phyloP scores from a whole-genome alignment of 2,329 filamentous ascomycete species.

The Aspergillus hortae region DNA sequence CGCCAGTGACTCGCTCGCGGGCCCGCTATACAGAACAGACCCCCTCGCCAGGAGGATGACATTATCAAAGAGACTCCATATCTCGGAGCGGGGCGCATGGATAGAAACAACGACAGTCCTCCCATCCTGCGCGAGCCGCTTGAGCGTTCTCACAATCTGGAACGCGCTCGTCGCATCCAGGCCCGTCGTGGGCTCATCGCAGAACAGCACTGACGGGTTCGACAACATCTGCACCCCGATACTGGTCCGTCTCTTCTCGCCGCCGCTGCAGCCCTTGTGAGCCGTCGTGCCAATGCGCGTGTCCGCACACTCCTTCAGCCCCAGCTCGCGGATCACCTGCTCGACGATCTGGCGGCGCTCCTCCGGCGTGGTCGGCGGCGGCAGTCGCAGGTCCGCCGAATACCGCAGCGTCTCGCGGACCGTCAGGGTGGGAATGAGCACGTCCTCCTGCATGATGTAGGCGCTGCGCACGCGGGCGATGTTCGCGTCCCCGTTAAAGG shows the following conservation, averaged over 20 bases:
- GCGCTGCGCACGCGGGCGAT: constrained; percentile 47
- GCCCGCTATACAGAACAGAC: constrained; percentile 65
- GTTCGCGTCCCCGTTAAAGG: constrained; percentile 59
- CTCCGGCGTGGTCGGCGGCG: constrained; percentile 56
- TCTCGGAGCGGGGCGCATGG: constrained; percentile 74
- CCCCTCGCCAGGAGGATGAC: constrained; percentile 67
- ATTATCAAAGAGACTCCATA: constrained; percentile 73
- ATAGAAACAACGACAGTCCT: constrained; percentile 71
- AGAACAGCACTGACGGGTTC: constrained; percentile 72
- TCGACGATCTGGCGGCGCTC: constrained; percentile 66
- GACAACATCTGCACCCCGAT: constrained; percentile 76
- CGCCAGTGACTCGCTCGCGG: constrained; percentile 53
- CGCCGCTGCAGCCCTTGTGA: constrained; percentile 73
- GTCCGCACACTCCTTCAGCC: constrained; percentile 72
- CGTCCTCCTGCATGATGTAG: constrained; percentile 69
- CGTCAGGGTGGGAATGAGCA: constrained; percentile 68
- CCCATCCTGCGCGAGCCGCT: constrained; percentile 63
- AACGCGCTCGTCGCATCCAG: constrained; percentile 74
- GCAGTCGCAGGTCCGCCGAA: constrained; percentile 67
- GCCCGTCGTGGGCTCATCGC: constrained; percentile 72
- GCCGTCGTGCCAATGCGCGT: constrained; percentile 68
- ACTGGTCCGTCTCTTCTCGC: constrained; percentile 72
- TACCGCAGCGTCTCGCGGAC: constrained; percentile 73
- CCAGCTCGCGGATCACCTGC: constrained; percentile 71
- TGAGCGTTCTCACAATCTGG: constrained; percentile 68